Base-by-base conservation (phyloP, 139 green algal genomes). In the Micractinium conductrix region DNA sequence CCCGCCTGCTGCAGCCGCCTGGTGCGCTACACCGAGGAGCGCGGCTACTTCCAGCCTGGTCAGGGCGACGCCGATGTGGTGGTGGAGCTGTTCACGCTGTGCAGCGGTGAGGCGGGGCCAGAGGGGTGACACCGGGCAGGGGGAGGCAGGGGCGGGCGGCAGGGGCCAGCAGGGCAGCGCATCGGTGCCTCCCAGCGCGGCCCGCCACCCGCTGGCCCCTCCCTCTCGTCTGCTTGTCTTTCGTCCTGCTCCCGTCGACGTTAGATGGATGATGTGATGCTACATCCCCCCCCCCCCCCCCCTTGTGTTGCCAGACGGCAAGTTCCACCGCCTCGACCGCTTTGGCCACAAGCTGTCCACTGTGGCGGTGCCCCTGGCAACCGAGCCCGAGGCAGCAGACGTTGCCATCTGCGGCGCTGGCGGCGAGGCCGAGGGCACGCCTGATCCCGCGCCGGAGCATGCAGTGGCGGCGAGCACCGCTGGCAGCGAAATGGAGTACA, bases 301-400 rank as follows among this genome's bases (percentile, higher is more conserved):
- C 0, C 26, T 42, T 60, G 4, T 60, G 22, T 55, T 4, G 12
- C 44, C 84, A 81, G 93, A 96, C 55, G 79, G 88, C 38, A 87
- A 87, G 30, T 95, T 86, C 78, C 92, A 94, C 79, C 74, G 71
- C 2, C 37, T 92, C n/a, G 93, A 96, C 81, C 50, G 78, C 35
- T 93, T 86, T n/a, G 92, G 91, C 42, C 84, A 90, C 67, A 91
- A 88, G 80, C 74, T 86, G 35, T 16, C 65, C 12, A 84, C 85
- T 21, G 84, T 78, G 1, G 80, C 87, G 45, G 79, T 90, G 45
- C 88, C 89, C 1, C 67, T 94, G 7, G 38, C 74, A 4, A 5
- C 38, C 16, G 58, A 80, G 16, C 4, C 28, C 6, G 45, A 70
- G 45, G 48, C 38, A 68, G 58, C n/a, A 9, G 35, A 37, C 6